Base-by-base conservation (phyloP, 2,329 filamentous ascomycete genomes). In the Fusarium setosum region DNA sequence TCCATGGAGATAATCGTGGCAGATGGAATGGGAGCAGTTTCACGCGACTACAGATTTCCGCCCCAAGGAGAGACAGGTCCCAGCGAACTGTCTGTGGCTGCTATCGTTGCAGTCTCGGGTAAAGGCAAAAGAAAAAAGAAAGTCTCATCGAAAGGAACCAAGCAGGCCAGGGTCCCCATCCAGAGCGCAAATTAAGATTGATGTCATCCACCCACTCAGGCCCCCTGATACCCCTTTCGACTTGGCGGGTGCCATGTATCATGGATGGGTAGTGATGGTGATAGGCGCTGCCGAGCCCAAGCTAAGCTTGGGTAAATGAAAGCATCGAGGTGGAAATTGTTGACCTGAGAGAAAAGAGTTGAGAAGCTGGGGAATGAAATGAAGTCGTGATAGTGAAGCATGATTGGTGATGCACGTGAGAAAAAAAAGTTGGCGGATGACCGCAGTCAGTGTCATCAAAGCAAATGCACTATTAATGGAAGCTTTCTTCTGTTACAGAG, bases 191-290 rank as follows among this genome's bases (percentile, higher is more conserved):
- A 71, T 71, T 71, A 71, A 66, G 56, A 63, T 71, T 71, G 68
- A 71, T 71, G 68, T 71, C 68, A 71, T 71, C 59, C 63, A 55
- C 63, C 68, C 68, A 71, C 66, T 59, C 42, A 13, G 40, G 7
- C 44, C 57, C 68, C 59, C 59, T 49, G 50, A 42, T 54, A 42
- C 50, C 66, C 52, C 61, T 66, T 61, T 68, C 59, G 61, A 61
- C 59, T 68, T 56, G 61, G 63, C 47, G 47, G 52, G 49, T 37
- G 40, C 35, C 24, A 26, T n/a, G n/a, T n/a, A n/a, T n/a, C n/a
- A n/a, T 45, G 37, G 40, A 23, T 23, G 31, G 26, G 44, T 26
- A 42, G 52, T 61, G 57, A 70, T 67, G 59, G 58, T 63, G 68
- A 71, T 71, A 56, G 61, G 58, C 66, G 56, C 31, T 60, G 61